Percentiles rank a stretch among this genome's conserved stretches.
phyloP scores from a whole-genome alignment of 1,284 basidiomycete species.

The Takashimella tepidaria region DNA sequence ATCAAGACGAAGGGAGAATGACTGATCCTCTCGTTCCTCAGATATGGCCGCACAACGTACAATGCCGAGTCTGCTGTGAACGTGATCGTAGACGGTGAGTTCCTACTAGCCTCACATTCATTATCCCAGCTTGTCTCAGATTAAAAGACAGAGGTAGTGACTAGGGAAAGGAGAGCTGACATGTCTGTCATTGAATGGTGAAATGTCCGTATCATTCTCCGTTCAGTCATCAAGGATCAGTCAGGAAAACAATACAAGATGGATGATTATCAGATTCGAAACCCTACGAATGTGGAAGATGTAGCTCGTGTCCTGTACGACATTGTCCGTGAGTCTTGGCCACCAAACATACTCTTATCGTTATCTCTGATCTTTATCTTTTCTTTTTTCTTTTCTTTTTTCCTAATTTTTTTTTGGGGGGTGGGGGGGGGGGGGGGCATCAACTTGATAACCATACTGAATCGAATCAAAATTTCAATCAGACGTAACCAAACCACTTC shows the following conservation, averaged over 20 bases:
- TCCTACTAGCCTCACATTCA: too few relatives aligned
- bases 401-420: too few relatives aligned
- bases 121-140: too few relatives aligned
- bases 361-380: neutral
- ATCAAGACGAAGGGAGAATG: constrained; percentile 7
- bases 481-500: constrained; percentile 33
- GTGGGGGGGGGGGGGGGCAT: too few relatives aligned
- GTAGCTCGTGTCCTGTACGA: constrained; percentile 48
- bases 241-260: constrained; percentile 49
- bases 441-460: neutral
- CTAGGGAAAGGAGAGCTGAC: too few relatives aligned
- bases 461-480: neutral
- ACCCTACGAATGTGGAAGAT: constrained; percentile 52
- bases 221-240: constrained; percentile 45
- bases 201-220: too few relatives aligned
- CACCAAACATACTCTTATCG: too few relatives aligned
- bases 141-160: too few relatives aligned
- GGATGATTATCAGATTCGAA: constrained; percentile 49
- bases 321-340: constrained; percentile 41
- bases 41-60: constrained; percentile 48
- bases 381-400: neutral
- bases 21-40: too few relatives aligned
- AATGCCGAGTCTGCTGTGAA: constrained; percentile 52
- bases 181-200: too few relatives aligned
- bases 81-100: constrained; percentile 46